Evolutionary conservation across 139 green algal species (phyloP), one percentile per base, ranked within the genome.

Genomic region (Haematococcus lacustris): DNA sequence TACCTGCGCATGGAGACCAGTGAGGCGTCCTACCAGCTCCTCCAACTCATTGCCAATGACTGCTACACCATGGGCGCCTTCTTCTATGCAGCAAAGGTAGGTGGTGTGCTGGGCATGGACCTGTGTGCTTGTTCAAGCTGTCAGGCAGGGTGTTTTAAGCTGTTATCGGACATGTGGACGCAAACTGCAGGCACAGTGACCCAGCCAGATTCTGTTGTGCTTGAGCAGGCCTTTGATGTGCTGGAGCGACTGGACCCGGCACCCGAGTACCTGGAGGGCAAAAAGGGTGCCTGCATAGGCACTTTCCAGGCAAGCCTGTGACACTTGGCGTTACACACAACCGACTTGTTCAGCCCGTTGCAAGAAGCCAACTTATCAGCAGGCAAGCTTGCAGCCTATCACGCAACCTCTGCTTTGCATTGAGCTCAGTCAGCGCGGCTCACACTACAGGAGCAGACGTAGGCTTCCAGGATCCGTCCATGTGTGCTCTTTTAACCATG

Each of bases 51-150:
- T 71, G 89, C 86, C 21, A 87, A 92, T 37, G 91, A 96, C 73
- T 92, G 82, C 76, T 97, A 93, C 82, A 77, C 76, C 60, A 89
- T 88, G 69, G 91, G 91, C n/a, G 62, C 80, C 3, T 97, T 94
- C 76, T 80, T 87, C 68, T 91, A 86, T 76, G 78, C 86, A 17
- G 82, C 85, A 13, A 89, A 90, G 53, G 53, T 64, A 26, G 9
- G 53, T 53, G 43, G 43, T 53, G 43, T 53, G 43, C n/a, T n/a
- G n/a, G n/a, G n/a, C n/a, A n/a, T n/a, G n/a, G n/a, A n/a, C n/a
- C n/a, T n/a, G n/a, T n/a, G n/a, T n/a, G n/a, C n/a, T n/a, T n/a
- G n/a, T n/a, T n/a, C n/a, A n/a, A n/a, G n/a, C n/a, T n/a, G n/a
- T n/a, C n/a, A n/a, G n/a, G n/a, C n/a, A n/a, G n/a, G n/a, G n/a